These are phyloP conservation scores for Komagataella pastoris DNA, from an alignment of 805 yeast species.

Conservation along the genomic window DNA sequence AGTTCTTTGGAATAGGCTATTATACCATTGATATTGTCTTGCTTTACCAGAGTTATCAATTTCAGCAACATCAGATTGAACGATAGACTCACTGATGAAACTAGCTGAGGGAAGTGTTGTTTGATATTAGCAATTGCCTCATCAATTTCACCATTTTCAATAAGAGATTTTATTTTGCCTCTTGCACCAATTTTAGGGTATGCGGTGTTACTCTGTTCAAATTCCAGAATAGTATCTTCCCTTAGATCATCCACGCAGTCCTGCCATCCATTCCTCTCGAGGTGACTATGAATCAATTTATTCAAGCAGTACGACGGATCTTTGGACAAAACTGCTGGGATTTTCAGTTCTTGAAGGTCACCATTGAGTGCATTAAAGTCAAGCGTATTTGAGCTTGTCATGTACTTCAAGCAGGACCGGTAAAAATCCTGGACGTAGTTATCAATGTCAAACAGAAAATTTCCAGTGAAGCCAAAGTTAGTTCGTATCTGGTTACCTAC, in stretches of 20 bases:
- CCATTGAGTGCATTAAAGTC: background rate
- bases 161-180: conserved; percentile 3
- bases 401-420: background rate
- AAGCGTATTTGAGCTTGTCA: background rate
- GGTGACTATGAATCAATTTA: background rate
- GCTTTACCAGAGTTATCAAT: conserved; percentile 17
- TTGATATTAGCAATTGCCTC: conserved; percentile 24
- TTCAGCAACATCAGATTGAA: conserved; percentile 30
- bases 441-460: conserved; percentile 34
- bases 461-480: conserved; percentile 33
- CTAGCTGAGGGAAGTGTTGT: conserved; percentile 23
- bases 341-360: background rate
- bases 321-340: background rate
- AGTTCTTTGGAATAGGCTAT: background rate
- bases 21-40: background rate
- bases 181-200: background rate
- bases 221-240: conserved; percentile 7
- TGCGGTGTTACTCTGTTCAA: background rate
- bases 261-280: background rate
- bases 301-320: background rate
- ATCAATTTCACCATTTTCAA: conserved; percentile 31
- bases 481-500: conserved; percentile 29
- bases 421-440: conserved; percentile 29
- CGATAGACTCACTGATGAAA: conserved; percentile 18
- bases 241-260: background rate